Evolutionary conservation across 192 early-diverging fungal genomes (phyloP), one percentile per base, ranked within the genome.

Genomic region (Ambispora gerdemannii): DNA sequence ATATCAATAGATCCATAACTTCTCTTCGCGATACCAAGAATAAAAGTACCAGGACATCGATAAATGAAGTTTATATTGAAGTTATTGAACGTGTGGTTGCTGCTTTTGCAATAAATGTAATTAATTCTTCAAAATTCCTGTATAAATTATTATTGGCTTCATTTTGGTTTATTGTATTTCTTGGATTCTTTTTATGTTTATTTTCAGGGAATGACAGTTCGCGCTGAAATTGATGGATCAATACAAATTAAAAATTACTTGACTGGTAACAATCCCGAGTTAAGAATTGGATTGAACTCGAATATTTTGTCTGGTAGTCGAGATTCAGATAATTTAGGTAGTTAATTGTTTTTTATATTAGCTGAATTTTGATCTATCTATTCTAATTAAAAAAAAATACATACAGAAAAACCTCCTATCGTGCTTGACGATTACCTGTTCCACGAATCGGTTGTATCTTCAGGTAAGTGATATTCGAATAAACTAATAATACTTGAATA

Each of bases 141-240:
- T 52, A 52, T 24, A 27, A 22, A 1, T 55, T 55, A 24, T 1
- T n/a, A 55, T 55, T 55, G 28, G 22, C 28, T 8, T 24, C 28
- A 8, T 20, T 55, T 22, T 55, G 20, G 28, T n/a, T 1, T 1
- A n/a, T n/a, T 55, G 22, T 10, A 13, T 63, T 15, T 15, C 19
- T 30, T 19, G 50, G 11, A 50, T 50, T 30, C 30, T n/a, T 50
- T 19, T 17, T 4, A 34, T 65, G 11, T 50, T 50, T n/a, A n/a
- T 38, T 34, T 52, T 36, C 56, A 69, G 67, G 67, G 67, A 56
- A 69, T 69, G 67, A 69, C 67, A 69, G 34, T 35, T 17, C 50
- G 27, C 17, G n/a, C 67, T 15, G 67, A 69, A 34, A 69, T 69
- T 6, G 15, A 52, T 56, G 67, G 67, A 35, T 32, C 31, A 38